phyloP scores from a whole-genome alignment of 768 basidiomycete genomes.

The Lactarius deliciosus region DNA sequence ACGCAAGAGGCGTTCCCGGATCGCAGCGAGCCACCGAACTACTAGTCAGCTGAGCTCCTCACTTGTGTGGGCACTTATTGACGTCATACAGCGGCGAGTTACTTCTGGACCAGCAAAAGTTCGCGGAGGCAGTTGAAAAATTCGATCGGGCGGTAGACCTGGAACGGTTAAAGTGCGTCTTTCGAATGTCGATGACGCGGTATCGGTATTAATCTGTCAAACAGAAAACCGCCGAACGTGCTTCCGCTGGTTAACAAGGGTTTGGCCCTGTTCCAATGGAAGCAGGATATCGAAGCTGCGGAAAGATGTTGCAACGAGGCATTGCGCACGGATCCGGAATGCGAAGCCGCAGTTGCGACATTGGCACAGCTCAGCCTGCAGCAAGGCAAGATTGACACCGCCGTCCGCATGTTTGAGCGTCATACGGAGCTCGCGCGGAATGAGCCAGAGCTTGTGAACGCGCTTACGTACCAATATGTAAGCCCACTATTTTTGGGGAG shows the following conservation, averaged over 20 bases:
- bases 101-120: conserved; percentile 86
- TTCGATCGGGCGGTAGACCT: conserved; percentile 91
- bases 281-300: conserved; percentile 80
- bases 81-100: conserved; percentile 74
- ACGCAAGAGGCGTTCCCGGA: conserved; percentile 84
- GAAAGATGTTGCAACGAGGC: conserved; percentile 89
- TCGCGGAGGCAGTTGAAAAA: conserved; percentile 84
- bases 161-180: conserved; percentile 67
- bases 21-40: conserved; percentile 88
- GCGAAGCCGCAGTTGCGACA: conserved; percentile 95
- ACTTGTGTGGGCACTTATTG: conserved; percentile 1
- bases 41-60: conserved; percentile 69
- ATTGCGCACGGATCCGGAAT: conserved; percentile 83
- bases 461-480: conserved; percentile 77
- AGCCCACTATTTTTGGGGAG: conserved; percentile 32
- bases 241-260: conserved; percentile 96
- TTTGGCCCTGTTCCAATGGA: conserved; percentile 94
- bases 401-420: conserved; percentile 81
- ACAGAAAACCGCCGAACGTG: conserved; percentile 62
- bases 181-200: conserved; percentile 15
- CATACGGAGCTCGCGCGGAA: conserved; percentile 86
- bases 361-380: conserved; percentile 92
- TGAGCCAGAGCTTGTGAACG: conserved; percentile 81
- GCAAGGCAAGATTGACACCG: conserved; percentile 83
- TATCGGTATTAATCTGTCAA: conserved; percentile 31